Evolutionary conservation across 345 rosid species (phyloP).

Genomic region (Sapria himalayana): DNA sequence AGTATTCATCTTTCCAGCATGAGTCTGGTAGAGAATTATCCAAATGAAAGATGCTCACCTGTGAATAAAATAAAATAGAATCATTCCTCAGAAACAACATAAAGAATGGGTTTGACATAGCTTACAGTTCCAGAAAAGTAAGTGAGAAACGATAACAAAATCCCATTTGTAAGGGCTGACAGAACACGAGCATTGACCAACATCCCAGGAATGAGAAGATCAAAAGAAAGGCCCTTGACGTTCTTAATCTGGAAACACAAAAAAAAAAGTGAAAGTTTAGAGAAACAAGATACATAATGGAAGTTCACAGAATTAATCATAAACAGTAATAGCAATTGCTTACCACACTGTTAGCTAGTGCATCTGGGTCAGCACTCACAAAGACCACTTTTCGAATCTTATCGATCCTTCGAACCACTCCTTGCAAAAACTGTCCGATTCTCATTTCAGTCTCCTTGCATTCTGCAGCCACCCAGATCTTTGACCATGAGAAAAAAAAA

Average conservation of each 20-base stretch:
- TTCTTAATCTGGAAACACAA: slow-evolving; percentile 50
- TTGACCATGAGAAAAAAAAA: too few species aligned
- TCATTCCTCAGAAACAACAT: not conserved
- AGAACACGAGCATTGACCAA: slow-evolving; percentile 73
- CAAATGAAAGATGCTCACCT: slow-evolving; percentile 82
- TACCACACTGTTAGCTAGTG: slow-evolving; percentile 63
- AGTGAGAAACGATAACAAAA: slow-evolving; percentile 67
- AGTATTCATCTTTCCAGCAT: slow-evolving; percentile 69
- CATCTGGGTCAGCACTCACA: slow-evolving; percentile 45
- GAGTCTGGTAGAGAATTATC: slow-evolving; percentile 34
- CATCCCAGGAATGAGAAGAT: slow-evolving; percentile 90
- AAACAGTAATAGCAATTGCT: slow-evolving; percentile 8
- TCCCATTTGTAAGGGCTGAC: slow-evolving; percentile 81
- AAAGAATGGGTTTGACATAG: slow-evolving; percentile 6
- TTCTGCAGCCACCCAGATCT: slow-evolving; percentile 19
- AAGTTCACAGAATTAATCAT: not conserved
- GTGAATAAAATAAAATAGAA: slow-evolving; percentile 6
- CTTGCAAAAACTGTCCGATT: slow-evolving; percentile 58
- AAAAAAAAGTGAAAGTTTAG: slow-evolving; percentile 4
- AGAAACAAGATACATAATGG: slow-evolving; percentile 4
- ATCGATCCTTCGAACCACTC: slow-evolving; percentile 54
- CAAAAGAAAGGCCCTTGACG: slow-evolving; percentile 73
- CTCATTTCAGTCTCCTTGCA: slow-evolving; percentile 19
- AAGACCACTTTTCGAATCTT: slow-evolving; percentile 49
- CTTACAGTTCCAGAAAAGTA: slow-evolving; percentile 93